Evolutionary conservation across 2,329 filamentous ascomycete species (phyloP).

Genomic region (Cladophialophora exuberans): DNA sequence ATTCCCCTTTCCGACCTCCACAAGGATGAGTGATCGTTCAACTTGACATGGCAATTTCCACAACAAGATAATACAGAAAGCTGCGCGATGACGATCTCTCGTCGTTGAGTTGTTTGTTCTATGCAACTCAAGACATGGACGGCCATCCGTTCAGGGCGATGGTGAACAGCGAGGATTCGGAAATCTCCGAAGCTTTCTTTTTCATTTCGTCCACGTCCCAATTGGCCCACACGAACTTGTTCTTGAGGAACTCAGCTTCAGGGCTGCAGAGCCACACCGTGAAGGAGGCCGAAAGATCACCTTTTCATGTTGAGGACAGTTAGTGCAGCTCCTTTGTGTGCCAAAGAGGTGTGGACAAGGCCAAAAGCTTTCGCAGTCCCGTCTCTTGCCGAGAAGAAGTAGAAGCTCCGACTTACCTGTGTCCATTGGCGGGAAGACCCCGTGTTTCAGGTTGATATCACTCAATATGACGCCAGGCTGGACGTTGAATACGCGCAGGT

Average conservation of each 20-base stretch:
- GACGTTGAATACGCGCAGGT: conserved; percentile 45
- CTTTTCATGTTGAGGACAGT: neutral
- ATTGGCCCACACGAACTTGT: conserved; percentile 52
- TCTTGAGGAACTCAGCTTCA: conserved; percentile 53
- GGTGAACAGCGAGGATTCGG: conserved; percentile 3
- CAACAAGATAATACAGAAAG: no score
- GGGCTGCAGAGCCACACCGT: conserved; percentile 49
- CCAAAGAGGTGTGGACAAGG: neutral
- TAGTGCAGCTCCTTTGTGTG: neutral
- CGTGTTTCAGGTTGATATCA: conserved; percentile 16
- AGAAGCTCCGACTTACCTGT: neutral
- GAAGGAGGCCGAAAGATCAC: conserved; percentile 42
- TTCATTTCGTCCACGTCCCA: conserved; percentile 59
- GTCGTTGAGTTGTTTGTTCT: no score
- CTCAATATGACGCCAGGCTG: conserved; percentile 44
- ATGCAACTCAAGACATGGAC: neutral
- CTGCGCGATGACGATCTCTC: neutral
- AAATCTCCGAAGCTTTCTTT: conserved; percentile 41
- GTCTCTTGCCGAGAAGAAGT: no score
- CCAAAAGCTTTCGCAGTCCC: no score
- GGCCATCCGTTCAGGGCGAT: conserved; percentile 5
- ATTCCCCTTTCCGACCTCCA: no score
- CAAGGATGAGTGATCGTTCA: no score
- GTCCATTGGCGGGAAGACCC: conserved; percentile 1
- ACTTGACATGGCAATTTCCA: no score